These are phyloP conservation scores for Eleusine coracana DNA, from an alignment of 176 grass and related monocot genomes.

Conservation along the genomic window DNA sequence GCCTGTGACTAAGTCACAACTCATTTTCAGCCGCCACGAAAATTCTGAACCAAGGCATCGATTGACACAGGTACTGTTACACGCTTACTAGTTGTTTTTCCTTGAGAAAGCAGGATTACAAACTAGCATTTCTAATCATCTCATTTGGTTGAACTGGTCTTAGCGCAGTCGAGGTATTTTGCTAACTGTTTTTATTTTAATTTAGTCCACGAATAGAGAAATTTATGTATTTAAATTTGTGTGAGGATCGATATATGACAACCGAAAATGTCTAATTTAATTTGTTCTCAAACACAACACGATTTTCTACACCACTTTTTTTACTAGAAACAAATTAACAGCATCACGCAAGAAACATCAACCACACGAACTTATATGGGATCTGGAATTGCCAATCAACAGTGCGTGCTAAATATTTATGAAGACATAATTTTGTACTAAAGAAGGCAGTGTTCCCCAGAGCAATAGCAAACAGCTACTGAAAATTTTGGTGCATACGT, in stretches of 20 bases:
- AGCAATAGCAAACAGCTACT: background rate
- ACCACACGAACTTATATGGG: too few relatives aligned
- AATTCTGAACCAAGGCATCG: constrained; percentile 1
- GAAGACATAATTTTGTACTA: background rate
- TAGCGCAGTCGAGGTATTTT: background rate
- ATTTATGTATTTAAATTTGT: too few relatives aligned
- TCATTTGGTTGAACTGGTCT: background rate
- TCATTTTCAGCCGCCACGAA: background rate
- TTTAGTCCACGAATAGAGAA: too few relatives aligned
- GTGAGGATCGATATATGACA: too few relatives aligned
- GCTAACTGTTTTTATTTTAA: too few relatives aligned
- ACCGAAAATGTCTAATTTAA: too few relatives aligned
- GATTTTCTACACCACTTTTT: too few relatives aligned
- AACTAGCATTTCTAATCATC: background rate
- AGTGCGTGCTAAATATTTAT: too few relatives aligned
- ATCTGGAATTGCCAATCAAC: too few relatives aligned
- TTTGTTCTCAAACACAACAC: too few relatives aligned
- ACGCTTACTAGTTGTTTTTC: background rate
- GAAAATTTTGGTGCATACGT: background rate
- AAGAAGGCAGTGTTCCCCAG: background rate
- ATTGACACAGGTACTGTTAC: background rate
- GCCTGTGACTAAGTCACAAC: background rate
- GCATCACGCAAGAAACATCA: too few relatives aligned
- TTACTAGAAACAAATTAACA: too few relatives aligned
- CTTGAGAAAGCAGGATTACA: background rate